These are phyloP conservation scores for Tuctoria greenei DNA, from an alignment of 176 grass and related monocot species.

Conservation along the genomic window DNA sequence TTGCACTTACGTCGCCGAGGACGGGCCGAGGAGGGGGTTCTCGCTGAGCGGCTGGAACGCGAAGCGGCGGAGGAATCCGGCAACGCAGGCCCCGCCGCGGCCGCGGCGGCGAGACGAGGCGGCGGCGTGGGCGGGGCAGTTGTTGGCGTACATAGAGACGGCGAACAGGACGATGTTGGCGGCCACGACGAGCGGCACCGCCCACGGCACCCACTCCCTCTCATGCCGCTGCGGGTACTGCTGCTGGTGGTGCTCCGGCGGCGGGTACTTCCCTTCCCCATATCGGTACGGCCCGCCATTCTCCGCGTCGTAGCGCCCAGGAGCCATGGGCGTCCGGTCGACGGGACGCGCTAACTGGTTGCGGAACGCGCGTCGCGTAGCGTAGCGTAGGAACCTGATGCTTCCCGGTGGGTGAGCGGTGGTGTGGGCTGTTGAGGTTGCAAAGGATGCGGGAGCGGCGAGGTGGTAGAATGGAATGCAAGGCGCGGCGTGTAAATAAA, in stretches of 20 bases:
- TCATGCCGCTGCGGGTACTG: conserved; percentile 53
- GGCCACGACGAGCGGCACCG: conserved; percentile 64
- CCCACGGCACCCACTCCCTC: conserved; percentile 80
- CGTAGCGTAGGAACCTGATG: not conserved
- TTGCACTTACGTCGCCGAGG: conserved; percentile 66
- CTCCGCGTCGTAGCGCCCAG: conserved; percentile 60
- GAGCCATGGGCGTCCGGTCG: conserved; percentile 6
- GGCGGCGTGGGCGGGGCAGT: conserved; percentile 69
- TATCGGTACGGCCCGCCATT: conserved; percentile 30
- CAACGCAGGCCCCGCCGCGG: conserved; percentile 57
- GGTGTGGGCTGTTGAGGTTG: not conserved
- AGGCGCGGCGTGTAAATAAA: conserved; percentile 24
- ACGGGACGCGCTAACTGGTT: not conserved
- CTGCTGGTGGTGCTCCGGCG: too few relatives aligned
- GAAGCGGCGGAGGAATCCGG: conserved; percentile 64
- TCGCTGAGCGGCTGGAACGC: conserved; percentile 81
- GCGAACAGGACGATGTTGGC: conserved; percentile 73
- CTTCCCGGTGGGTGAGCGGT: not conserved
- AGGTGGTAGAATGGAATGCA: not conserved
- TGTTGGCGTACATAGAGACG: conserved; percentile 86
- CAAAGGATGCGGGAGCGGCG: not conserved
- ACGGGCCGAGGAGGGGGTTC: conserved; percentile 90
- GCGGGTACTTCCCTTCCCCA: not conserved
- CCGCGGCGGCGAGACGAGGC: not conserved
- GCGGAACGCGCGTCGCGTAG: too few relatives aligned